Base-by-base conservation (phyloP, 768 basidiomycete genomes). In the Sarcodon aspratus region DNA sequence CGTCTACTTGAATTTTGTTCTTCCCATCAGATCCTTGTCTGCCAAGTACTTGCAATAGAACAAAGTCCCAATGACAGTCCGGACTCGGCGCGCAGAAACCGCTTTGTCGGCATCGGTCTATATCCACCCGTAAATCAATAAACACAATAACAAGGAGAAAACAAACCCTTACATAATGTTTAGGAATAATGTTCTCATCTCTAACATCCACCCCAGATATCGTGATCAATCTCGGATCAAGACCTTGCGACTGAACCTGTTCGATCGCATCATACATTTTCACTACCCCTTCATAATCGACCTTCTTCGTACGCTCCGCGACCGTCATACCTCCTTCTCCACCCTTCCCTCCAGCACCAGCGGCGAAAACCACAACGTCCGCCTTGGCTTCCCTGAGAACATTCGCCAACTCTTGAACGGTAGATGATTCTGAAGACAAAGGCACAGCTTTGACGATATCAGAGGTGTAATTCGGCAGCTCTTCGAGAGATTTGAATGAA, bases 241-340 rank as follows among this genome's bases (percentile, higher is more conserved):
- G 48, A 1, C 67, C 68, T 42, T 71, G 55, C 33, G 21, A 36
- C 2, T 79, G 65, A 0, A 43, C 63, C 5, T 27, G 21, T 58
- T 83, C 82, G 47, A 85, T 66, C 0, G 80, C 82, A 57, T 85
- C 82, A 55, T 79, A 84, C 3, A 82, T 73, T 62, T 84, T 85
- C 35, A 85, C 52, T 0, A 80, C 80, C 8, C 80, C 82, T 45
- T 80, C 76, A 54, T 75, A 78, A 54, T 76, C 74, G 6, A 83
- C 80, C 31, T 66, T 68, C 57, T 71, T 73, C 3, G 76, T 81
- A 33, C 74, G 58, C 55, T 76, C 75, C 34, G 68, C 66, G 5
- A 27, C 21, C 21, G 21, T 27, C 21, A 27, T 27, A 27, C 21
- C 21, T 27, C 21, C 21, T 27, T 27, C 21, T 0, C 73, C 74